Evolutionary conservation across 2,329 filamentous ascomycete genomes (phyloP).

Genomic region (Trichoderma oligosporum): DNA sequence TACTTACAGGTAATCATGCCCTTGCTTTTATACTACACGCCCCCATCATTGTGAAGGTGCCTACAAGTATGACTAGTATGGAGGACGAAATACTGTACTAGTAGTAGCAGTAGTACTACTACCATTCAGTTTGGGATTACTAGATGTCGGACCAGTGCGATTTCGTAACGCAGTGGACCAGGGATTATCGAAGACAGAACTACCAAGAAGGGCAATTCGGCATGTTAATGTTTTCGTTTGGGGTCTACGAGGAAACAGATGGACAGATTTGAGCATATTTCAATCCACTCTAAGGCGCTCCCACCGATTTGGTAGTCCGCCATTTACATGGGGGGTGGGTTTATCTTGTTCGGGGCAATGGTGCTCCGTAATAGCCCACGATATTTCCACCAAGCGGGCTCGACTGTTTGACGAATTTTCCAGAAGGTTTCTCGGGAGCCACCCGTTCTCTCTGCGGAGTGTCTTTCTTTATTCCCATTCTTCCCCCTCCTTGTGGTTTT

Average conservation of each 20-base stretch:
- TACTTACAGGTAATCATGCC: neutral
- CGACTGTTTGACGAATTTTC: constrained; percentile 12
- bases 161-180: constrained; percentile 7
- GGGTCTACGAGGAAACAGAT: neutral
- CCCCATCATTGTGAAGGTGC: neutral
- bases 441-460: neutral
- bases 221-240: neutral
- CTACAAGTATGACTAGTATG: neutral
- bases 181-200: neutral
- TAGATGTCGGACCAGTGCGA: constrained; percentile 9
- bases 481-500: neutral
- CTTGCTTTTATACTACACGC: neutral
- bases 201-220: constrained; percentile 3
- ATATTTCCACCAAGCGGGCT: constrained; percentile 13
- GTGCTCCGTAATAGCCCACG: neutral
- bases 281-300: constrained; percentile 13
- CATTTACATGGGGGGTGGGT: constrained; percentile 1
- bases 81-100: neutral
- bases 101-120: neutral
- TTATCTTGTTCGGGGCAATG: neutral
- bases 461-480: neutral
- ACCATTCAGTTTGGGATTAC: neutral
- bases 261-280: constrained; percentile 10
- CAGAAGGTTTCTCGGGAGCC: constrained; percentile 10
- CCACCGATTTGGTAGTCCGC: constrained; percentile 19